Conservation (phyloP, 2,329 filamentous ascomycete species). For the Xylaria sp. region DNA sequence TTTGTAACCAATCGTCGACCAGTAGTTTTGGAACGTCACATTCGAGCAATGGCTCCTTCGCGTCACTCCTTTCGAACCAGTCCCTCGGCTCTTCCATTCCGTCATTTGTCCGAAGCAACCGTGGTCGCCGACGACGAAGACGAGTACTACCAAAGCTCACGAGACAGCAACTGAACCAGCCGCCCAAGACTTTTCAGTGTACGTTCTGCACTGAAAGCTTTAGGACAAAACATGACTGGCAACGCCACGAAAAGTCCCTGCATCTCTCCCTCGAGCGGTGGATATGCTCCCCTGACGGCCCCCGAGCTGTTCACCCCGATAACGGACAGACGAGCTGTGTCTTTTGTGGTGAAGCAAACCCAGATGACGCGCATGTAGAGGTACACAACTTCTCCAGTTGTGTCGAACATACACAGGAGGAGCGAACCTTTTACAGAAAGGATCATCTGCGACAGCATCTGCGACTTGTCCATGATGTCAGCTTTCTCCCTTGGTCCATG, state of each 20-base stretch:
- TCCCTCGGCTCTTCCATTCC: conserved; percentile 52
- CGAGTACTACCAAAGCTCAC: conserved; percentile 36
- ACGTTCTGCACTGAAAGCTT: conserved; percentile 66
- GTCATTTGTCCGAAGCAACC: conserved; percentile 37
- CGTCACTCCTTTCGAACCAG: conserved; percentile 53
- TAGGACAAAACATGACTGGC: conserved; percentile 64
- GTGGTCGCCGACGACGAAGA: conserved; percentile 47
- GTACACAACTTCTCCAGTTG: conserved; percentile 58
- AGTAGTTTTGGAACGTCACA: conserved; percentile 58
- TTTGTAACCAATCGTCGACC: conserved; percentile 54
- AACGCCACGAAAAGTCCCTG: conserved; percentile 64
- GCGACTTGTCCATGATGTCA: conserved; percentile 57
- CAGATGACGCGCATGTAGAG: conserved; percentile 52
- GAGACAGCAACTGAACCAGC: conserved; percentile 38
- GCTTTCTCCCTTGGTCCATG: conserved; percentile 60
- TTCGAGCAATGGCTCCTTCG: conserved; percentile 54
- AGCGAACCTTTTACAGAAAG: conserved; percentile 62
- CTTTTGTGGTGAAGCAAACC: conserved; percentile 54
- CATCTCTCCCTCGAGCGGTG: conserved; percentile 60
- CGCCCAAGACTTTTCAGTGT: conserved; percentile 57
- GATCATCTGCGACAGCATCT: conserved; percentile 63
- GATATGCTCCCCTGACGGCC: conserved; percentile 58
- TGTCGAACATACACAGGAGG: conserved; percentile 56
- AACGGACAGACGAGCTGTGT: conserved; percentile 54
- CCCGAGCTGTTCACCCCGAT: conserved; percentile 51